phyloP scores from a whole-genome alignment of 495 filamentous ascomycete species.

The Elaphomyces granulatus region DNA sequence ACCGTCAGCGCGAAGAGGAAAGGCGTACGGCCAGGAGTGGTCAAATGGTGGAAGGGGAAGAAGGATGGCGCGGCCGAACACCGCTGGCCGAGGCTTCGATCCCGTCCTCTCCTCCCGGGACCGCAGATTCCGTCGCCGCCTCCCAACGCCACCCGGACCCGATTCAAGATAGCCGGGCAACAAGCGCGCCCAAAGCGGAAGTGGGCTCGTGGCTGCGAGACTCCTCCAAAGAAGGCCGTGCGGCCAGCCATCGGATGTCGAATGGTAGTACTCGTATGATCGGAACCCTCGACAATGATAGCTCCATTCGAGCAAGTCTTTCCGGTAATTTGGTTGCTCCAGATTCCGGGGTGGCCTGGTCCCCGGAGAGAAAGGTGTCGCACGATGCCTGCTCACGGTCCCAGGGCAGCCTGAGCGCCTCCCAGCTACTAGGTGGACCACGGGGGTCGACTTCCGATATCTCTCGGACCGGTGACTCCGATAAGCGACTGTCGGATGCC shows the following conservation, averaged over 20 bases:
- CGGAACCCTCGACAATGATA: slow-evolving; percentile 26
- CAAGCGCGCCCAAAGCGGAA: slow-evolving; percentile 4
- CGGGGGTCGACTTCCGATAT: slow-evolving; percentile 26
- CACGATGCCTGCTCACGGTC: background rate
- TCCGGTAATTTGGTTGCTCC: no score
- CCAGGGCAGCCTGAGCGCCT: slow-evolving; percentile 26
- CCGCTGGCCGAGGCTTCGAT: background rate
- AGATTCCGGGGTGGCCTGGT: background rate
- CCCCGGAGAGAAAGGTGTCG: background rate
- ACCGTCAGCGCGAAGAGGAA: slow-evolving; percentile 42
- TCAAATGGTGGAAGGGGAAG: slow-evolving; percentile 8
- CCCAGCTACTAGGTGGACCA: slow-evolving; percentile 34
- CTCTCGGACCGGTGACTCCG: slow-evolving; percentile 23
- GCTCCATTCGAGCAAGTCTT: slow-evolving; percentile 23
- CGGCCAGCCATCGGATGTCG: slow-evolving; percentile 13
- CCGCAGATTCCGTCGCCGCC: slow-evolving; percentile 3
- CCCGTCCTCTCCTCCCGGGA: background rate
- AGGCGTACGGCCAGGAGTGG: slow-evolving; percentile 25
- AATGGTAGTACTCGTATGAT: slow-evolving; percentile 24
- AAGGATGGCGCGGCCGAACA: background rate
- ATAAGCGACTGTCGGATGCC: slow-evolving; percentile 35
- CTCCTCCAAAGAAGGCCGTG: slow-evolving; percentile 16
- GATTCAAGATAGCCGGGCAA: background rate
- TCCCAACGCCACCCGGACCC: background rate
- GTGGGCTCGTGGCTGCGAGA: slow-evolving; percentile 23